phyloP scores from a whole-genome alignment of 1,139 yeast species.

The Debaryomyces sp. region DNA sequence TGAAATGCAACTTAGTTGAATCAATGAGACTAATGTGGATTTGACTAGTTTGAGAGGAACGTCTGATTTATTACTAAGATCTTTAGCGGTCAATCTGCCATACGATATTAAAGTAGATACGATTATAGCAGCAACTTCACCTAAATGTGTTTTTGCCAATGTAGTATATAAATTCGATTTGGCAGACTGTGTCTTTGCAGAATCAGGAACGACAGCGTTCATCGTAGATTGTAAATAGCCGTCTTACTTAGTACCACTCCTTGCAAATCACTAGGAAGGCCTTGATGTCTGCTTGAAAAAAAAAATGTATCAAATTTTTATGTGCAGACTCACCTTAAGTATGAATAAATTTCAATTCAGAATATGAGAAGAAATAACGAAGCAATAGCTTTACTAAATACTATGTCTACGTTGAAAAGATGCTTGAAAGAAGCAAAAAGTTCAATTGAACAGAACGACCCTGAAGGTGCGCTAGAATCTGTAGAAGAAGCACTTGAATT shows the following conservation, averaged over 20 bases:
- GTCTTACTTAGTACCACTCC: not conserved
- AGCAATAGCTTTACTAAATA: not conserved
- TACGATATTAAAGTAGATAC: slow-evolving; percentile 58
- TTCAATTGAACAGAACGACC: slow-evolving; percentile 59
- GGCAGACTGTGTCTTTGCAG: slow-evolving; percentile 58
- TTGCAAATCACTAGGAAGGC: not conserved
- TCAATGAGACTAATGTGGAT: slow-evolving; percentile 61
- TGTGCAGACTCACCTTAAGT: not conserved
- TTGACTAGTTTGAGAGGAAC: slow-evolving; percentile 51
- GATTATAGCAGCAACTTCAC: slow-evolving; percentile 63
- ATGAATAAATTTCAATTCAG: not conserved
- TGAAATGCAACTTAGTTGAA: slow-evolving; percentile 65
- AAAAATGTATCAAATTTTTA: not conserved
- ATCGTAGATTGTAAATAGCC: slow-evolving; percentile 7
- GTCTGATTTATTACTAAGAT: slow-evolving; percentile 43
- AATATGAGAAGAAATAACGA: not conserved
- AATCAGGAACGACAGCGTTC: slow-evolving; percentile 20
- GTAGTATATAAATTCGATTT: slow-evolving; percentile 58
- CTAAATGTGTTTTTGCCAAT: slow-evolving; percentile 57
- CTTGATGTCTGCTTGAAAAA: slow-evolving; percentile 5
- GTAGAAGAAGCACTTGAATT: slow-evolving; percentile 53
- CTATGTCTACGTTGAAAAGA: slow-evolving; percentile 38
- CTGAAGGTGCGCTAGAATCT: slow-evolving; percentile 56
- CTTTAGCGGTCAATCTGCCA: slow-evolving; percentile 58
- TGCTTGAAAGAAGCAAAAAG: slow-evolving; percentile 60